phyloP scores from a whole-genome alignment of 163 green algal genomes.

The Scenedesmus sp. region DNA sequence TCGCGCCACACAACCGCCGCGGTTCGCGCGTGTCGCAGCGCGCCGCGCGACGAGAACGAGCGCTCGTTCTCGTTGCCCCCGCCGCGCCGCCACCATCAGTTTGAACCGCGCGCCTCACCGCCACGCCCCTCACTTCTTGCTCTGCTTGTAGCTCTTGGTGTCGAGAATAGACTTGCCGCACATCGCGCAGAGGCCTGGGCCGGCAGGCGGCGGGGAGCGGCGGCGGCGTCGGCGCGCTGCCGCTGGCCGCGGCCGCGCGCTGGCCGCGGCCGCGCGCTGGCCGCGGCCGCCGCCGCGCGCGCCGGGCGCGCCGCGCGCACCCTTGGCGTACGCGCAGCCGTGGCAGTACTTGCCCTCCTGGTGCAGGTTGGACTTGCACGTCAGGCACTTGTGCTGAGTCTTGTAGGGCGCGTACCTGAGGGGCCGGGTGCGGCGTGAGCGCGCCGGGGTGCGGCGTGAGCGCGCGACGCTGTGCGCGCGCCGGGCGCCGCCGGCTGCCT shows the following conservation, averaged over 20 bases:
- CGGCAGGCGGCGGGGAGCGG: not conserved
- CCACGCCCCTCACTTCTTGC: slow-evolving; percentile 19
- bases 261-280: not conserved
- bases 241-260: not conserved
- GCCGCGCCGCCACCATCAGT: too few relatives aligned
- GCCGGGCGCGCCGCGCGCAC: slow-evolving; percentile 14
- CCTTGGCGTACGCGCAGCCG: slow-evolving; percentile 70
- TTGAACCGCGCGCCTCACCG: too few relatives aligned
- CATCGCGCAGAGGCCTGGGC: slow-evolving; percentile 70
- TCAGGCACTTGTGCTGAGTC: slow-evolving; percentile 67
- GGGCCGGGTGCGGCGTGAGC: too few relatives aligned
- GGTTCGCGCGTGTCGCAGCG: too few relatives aligned
- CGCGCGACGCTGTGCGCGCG: not conserved
- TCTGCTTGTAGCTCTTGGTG: slow-evolving; percentile 71
- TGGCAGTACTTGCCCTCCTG: slow-evolving; percentile 77
- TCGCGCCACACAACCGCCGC: too few relatives aligned
- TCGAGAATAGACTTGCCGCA: slow-evolving; percentile 74
- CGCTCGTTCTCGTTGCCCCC: too few relatives aligned
- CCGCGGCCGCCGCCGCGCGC: not conserved
- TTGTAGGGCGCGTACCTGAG: slow-evolving; percentile 52
- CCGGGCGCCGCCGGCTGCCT: not conserved
- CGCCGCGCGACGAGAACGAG: too few relatives aligned
- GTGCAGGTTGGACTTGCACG: slow-evolving; percentile 71
- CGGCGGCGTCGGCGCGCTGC: not conserved
- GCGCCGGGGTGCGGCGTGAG: too few relatives aligned